Evolutionary conservation across 2,329 filamentous ascomycete genomes (phyloP).

Genomic region (Diplocarpon mali): DNA sequence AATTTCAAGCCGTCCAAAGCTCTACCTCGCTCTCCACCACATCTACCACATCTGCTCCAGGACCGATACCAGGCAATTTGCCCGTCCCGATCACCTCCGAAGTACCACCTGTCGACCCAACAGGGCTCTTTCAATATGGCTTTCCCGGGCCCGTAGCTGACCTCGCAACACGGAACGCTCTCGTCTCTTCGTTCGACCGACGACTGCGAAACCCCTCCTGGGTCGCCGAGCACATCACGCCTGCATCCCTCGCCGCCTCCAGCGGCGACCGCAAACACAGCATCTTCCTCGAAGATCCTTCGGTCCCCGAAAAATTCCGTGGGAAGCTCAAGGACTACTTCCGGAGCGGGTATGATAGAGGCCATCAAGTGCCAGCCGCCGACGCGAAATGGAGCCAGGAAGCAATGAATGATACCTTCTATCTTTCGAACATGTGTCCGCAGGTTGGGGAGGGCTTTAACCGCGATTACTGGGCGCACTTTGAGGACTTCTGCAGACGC

Average conservation of each 20-base stretch:
- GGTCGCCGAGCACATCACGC: conserved; percentile 95
- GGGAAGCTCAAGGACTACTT: conserved; percentile 89
- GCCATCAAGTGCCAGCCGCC: conserved; percentile 93
- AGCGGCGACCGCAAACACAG: conserved; percentile 78
- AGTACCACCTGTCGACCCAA: conserved; percentile 54
- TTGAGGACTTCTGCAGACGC: conserved; percentile 90
- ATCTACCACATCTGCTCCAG: conserved; percentile 19
- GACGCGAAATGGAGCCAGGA: conserved; percentile 92
- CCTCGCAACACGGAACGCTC: conserved; percentile 61
- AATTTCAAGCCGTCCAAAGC: conserved; percentile 27
- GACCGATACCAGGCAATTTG: conserved; percentile 23
- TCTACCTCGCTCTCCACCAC: conserved; percentile 19
- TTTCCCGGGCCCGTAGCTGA: conserved; percentile 88
- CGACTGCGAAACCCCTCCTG: conserved; percentile 84
- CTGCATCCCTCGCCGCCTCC: conserved; percentile 62
- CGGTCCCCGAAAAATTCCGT: conserved; percentile 76
- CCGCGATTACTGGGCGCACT: conserved; percentile 97
- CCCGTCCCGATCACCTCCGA: conserved; percentile 21
- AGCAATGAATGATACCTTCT: conserved; percentile 93
- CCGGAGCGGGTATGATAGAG: conserved; percentile 87
- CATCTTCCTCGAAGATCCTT: conserved; percentile 68
- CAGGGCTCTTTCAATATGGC: conserved; percentile 72
- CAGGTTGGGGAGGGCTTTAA: conserved; percentile 99
- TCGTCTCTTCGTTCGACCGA: conserved; percentile 84
- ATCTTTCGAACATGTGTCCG: conserved; percentile 91